Evolutionary conservation across 208 protist genomes (phyloP), one percentile per base, ranked within the genome.

Genomic region (Trichomonas gallinae): DNA sequence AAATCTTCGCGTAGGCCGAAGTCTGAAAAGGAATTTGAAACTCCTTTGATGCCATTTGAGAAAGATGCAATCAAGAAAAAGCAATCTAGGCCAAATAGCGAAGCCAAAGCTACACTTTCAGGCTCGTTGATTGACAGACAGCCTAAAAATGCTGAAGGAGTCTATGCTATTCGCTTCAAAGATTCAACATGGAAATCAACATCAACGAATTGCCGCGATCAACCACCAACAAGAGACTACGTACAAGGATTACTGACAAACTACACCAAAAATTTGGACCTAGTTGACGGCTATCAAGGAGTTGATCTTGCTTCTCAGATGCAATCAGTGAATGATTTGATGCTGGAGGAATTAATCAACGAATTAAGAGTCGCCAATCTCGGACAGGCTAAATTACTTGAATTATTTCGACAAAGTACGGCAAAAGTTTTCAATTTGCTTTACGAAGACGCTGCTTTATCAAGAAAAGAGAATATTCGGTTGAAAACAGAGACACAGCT

Each of bases 401-500:
- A 93, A 93, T n/a, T 34, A 38, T 48, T 44, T 40, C 0, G 87
- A 51, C 17, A 51, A n/a, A 26, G 15, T 93, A 48, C 42, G 4
- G 87, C 87, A 38, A 42, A 93, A 93, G n/a, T 93, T 93, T 93
- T 93, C 38, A 34, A 93, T 48, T 48, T 58, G 38, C 31, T 93
- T 49, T 42, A 93, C 4, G 40, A 48, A 44, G 87, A 93, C 15
- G 11, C 87, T 38, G 44, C 42, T 48, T 9, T 48, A 48, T 93
- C 44, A 38, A 13, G n/a, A 51, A 93, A 93, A 58, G 17, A 38
- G 15, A 93, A 48, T 38, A 38, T 40, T 0, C 0, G 45, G 11
- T 38, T 93, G 1, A 93, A 93, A 51, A 38, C 23, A 17, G n/a
- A 34, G 26, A 42, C 40, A 21, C 40, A 34, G 8, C 42, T 38